Evolutionary conservation across 805 yeast genomes (phyloP).

Genomic region (Teunomyces kruisii): DNA sequence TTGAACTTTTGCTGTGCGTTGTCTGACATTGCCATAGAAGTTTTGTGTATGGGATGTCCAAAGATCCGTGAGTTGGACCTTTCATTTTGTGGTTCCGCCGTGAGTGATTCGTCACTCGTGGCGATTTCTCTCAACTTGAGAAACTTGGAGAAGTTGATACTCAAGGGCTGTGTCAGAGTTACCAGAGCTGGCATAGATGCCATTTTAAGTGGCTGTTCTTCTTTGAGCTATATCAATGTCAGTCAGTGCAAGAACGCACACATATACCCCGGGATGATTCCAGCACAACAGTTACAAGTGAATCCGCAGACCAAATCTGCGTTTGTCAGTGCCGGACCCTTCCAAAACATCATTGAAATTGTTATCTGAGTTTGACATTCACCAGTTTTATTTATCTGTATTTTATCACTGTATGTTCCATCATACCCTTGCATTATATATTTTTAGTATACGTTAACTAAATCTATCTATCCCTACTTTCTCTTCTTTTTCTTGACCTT

Average conservation of each 20-base stretch:
- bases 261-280: conserved; percentile 57
- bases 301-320: conserved; percentile 56
- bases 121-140: conserved; percentile 57
- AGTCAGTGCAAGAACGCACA: conserved; percentile 75
- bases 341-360: conserved; percentile 57
- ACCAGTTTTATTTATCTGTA: too few relatives aligned
- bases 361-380: conserved; percentile 34
- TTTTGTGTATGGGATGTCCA: conserved; percentile 66
- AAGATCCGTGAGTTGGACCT: conserved; percentile 52
- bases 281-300: conserved; percentile 54
- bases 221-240: conserved; percentile 54
- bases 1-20: conserved; percentile 75
- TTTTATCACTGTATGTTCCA: neutral
- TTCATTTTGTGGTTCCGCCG: conserved; percentile 79
- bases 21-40: conserved; percentile 67
- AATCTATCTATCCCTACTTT: conserved; percentile 13
- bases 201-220: conserved; percentile 54
- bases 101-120: conserved; percentile 66
- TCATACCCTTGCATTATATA: conserved; percentile 1
- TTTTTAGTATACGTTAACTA: neutral
- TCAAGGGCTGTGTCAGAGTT: conserved; percentile 73
- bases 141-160: conserved; percentile 45
- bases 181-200: conserved; percentile 78
- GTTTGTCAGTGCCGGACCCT: conserved; percentile 54
- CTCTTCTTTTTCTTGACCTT: conserved; percentile 57